Base-by-base conservation (phyloP, 1,284 basidiomycete genomes). In the Phaffia rhodozyma region DNA sequence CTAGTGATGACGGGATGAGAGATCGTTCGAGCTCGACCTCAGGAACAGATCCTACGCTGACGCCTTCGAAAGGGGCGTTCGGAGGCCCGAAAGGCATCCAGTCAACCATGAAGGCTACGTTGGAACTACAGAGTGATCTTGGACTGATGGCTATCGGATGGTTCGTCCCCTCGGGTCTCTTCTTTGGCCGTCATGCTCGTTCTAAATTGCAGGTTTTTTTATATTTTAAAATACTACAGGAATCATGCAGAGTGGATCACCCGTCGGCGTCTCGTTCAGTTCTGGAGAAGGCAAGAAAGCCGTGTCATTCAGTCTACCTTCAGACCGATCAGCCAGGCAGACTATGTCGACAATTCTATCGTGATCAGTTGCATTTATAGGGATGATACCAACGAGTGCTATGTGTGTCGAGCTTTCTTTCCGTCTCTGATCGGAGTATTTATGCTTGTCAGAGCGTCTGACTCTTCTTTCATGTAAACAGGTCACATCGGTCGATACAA, bases 401-500 rank as follows among this genome's bases (percentile, higher is more conserved):
- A 61, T 27, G 62, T 63, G 34, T n/a, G 62, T 63, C 30, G 3
- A 7, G 21, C 23, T 5, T 23, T 9, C 43, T 4, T 20, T 47
- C 11, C 21, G 7, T 58, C 11, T 13, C 20, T 47, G 25, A 18
- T 58, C 57, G 3, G 38, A 43, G 16, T 11, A 16, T 43, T 43
- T 7, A 11, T 20, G 34, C 38, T 20, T 49, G 7, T 16, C 21
- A 5, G 4, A 13, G 18, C 27, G 27, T 3, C 48, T 27, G 23
- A 21, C 21, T 50, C 47, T 54, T 25, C 32, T 9, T 20, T 34
- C 7, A n/a, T 32, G 21, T 23, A n/a, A 27, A n/a, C 54, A 63
- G 62, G 85, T 92, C 68, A 97, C 93, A 20, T 94, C 91, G 0
- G 93, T 97, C 67, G 93, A 97, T 74, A 85, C 92, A 72, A 94